Conservation (phyloP, 306 rosid species). For the Hippophae rhamnoides region DNA sequence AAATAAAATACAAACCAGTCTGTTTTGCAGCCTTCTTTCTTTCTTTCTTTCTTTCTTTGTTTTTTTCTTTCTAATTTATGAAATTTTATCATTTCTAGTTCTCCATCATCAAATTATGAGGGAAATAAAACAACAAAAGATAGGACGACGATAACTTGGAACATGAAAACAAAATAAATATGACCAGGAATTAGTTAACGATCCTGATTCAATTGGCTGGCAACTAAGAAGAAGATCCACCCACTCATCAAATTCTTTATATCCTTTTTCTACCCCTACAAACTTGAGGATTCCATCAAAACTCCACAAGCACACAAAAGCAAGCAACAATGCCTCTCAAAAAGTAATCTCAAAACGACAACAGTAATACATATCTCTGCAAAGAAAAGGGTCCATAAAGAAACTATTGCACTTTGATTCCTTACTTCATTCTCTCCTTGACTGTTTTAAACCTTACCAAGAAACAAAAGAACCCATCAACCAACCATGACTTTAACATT, state of each 20-base stretch:
- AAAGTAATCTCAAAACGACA: background rate
- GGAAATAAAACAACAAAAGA: conserved; percentile 5
- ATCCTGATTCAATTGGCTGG: conserved; percentile 1
- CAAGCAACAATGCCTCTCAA: background rate
- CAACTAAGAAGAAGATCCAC: background rate
- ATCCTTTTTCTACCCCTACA: background rate
- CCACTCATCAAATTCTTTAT: background rate
- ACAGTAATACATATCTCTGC: background rate
- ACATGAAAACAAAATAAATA: conserved; percentile 2
- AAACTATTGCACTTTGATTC: background rate
- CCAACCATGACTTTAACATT: conserved; percentile 22
- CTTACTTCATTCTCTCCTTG: too few species aligned
- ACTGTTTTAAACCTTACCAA: background rate
- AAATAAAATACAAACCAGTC: too few species aligned
- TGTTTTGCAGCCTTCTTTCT: too few species aligned
- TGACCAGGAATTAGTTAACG: conserved; percentile 9
- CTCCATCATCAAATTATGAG: too few species aligned
- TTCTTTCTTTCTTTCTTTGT: too few species aligned
- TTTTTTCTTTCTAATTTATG: too few species aligned
- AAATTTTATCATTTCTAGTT: too few species aligned
- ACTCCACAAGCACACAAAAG: background rate
- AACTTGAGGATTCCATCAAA: background rate
- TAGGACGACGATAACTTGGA: conserved; percentile 9
- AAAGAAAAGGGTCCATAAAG: background rate
- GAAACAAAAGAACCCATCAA: background rate